phyloP scores from a whole-genome alignment of 495 filamentous ascomycete species.

The Evernia prunastri region DNA sequence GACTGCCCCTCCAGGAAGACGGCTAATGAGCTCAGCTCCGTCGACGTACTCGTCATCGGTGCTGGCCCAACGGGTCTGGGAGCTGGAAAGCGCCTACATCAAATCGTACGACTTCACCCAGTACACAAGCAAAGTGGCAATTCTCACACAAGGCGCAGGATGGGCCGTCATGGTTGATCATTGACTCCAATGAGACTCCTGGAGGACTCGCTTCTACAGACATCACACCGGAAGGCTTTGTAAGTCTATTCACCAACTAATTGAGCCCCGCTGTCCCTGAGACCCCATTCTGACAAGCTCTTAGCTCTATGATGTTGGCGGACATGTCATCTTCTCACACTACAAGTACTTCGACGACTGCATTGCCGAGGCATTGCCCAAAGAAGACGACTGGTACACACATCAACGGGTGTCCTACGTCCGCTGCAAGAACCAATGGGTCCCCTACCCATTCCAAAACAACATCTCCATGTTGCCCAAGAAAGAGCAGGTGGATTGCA shows the following conservation, averaged over 20 bases:
- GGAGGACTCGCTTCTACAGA: slow-evolving; percentile 97
- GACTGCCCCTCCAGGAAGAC: not conserved
- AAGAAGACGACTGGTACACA: slow-evolving; percentile 89
- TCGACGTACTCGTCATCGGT: slow-evolving; percentile 97
- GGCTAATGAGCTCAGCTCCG: slow-evolving; percentile 52
- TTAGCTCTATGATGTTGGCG: slow-evolving; percentile 97
- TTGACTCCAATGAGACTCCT: slow-evolving; percentile 87
- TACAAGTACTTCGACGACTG: slow-evolving; percentile 99
- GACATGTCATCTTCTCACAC: slow-evolving; percentile 99
- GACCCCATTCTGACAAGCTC: slow-evolving; percentile 7
- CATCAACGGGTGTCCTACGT: slow-evolving; percentile 99
- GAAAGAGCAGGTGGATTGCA: slow-evolving; percentile 90
- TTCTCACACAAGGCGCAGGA: slow-evolving; percentile 45
- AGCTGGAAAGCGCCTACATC: slow-evolving; percentile 94
- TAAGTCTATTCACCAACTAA: slow-evolving; percentile 46
- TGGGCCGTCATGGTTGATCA: slow-evolving; percentile 89
- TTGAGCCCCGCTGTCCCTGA: not conserved
- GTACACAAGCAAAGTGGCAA: slow-evolving; percentile 16
- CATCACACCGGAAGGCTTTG: slow-evolving; percentile 92
- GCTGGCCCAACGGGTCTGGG: slow-evolving; percentile 95
- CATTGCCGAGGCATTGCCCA: slow-evolving; percentile 91
- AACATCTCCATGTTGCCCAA: slow-evolving; percentile 99
- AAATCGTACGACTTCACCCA: slow-evolving; percentile 64
- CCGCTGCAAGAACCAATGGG: slow-evolving; percentile 91
- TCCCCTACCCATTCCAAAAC: slow-evolving; percentile 99